phyloP scores from a whole-genome alignment of 2,329 filamentous ascomycete species.

The Aspergillus quadrilineatus region DNA sequence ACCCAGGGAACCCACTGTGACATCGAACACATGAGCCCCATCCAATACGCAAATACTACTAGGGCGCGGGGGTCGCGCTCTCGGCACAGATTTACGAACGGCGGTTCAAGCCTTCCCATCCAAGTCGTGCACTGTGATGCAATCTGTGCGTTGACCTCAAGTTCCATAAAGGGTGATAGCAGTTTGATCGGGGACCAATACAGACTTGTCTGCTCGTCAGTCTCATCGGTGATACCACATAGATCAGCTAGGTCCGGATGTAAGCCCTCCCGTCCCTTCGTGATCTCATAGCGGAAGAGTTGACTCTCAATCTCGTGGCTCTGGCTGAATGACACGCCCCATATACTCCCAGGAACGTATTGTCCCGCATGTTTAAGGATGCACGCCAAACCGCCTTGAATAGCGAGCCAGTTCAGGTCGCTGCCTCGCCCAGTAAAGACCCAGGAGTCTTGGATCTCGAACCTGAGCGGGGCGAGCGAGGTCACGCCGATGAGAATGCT shows the following conservation, averaged over 20 bases:
- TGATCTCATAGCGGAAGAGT: conserved; percentile 16
- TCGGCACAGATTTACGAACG: conserved; percentile 26
- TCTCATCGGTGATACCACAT: conserved; percentile 27
- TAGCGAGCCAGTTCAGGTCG: conserved; percentile 32
- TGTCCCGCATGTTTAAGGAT: conserved; percentile 21
- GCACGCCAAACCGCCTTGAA: conserved; percentile 29
- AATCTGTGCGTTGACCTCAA: conserved; percentile 24
- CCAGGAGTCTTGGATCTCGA: conserved; percentile 29
- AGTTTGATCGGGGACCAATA: conserved; percentile 27
- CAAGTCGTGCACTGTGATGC: conserved; percentile 25
- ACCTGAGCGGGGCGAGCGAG: conserved; percentile 25
- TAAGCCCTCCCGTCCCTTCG: conserved; percentile 26
- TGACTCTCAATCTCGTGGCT: conserved; percentile 17
- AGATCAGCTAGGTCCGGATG: conserved; percentile 29
- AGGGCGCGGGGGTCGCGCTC: conserved; percentile 29
- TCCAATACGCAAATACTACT: conserved; percentile 32
- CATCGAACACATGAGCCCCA: conserved; percentile 32
- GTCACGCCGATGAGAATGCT: conserved; percentile 33
- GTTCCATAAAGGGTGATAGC: conserved; percentile 18
- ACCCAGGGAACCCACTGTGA: conserved; percentile 33
- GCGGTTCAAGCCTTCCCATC: conserved; percentile 28
- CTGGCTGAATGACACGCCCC: conserved; percentile 23
- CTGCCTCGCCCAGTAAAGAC: conserved; percentile 25
- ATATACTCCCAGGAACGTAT: conserved; percentile 26
- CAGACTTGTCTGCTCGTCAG: conserved; percentile 21